A percentile compares a stretch with the other conserved stretches of the same genome.
phyloP scores from a whole-genome alignment of 164 flowering plant genomes.

The Aristolochia fimbriata region DNA sequence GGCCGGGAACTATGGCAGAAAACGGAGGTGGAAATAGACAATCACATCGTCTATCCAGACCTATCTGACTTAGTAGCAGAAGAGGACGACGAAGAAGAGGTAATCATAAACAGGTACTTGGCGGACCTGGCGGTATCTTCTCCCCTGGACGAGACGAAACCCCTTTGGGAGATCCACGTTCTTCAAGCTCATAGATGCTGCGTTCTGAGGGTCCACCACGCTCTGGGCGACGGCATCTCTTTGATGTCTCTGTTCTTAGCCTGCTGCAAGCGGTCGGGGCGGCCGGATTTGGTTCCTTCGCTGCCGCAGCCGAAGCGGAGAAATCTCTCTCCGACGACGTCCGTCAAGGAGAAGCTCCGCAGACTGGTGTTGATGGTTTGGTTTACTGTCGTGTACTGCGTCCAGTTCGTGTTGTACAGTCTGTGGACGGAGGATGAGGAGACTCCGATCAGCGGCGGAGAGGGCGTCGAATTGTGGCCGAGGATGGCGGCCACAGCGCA shows the following conservation, averaged over 20 bases:
- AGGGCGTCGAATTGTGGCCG: constrained; percentile 77
- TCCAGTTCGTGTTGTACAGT: constrained; percentile 23
- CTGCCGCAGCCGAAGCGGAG: constrained; percentile 4
- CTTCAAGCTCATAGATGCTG: constrained; percentile 25
- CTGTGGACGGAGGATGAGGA: constrained; percentile 36
- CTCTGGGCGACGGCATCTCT: constrained; percentile 67
- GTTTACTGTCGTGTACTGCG: constrained; percentile 24
- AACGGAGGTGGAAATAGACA: constrained; percentile 32
- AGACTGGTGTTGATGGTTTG: constrained; percentile 18
- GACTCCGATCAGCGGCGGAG: constrained; percentile 43
- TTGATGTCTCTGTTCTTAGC: constrained; percentile 49
- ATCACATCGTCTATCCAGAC: constrained; percentile 31
- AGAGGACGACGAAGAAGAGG: constrained; percentile 3
- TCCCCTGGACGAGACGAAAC: constrained; percentile 38
- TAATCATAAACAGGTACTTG: constrained; percentile 27
- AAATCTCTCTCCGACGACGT: not conserved
- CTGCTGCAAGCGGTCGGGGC: constrained; percentile 26
- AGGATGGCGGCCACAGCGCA: constrained; percentile 51
- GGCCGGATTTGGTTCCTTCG: constrained; percentile 20
- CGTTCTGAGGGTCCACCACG: constrained; percentile 50
- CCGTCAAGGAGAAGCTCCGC: constrained; percentile 7
- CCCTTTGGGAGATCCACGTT: constrained; percentile 63
- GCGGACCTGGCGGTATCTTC: constrained; percentile 43
- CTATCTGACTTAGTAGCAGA: not conserved
- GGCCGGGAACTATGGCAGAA: constrained; percentile 45